Evolutionary conservation across 2,329 filamentous ascomycete species (phyloP).

Genomic region (Trichothecium roseum): DNA sequence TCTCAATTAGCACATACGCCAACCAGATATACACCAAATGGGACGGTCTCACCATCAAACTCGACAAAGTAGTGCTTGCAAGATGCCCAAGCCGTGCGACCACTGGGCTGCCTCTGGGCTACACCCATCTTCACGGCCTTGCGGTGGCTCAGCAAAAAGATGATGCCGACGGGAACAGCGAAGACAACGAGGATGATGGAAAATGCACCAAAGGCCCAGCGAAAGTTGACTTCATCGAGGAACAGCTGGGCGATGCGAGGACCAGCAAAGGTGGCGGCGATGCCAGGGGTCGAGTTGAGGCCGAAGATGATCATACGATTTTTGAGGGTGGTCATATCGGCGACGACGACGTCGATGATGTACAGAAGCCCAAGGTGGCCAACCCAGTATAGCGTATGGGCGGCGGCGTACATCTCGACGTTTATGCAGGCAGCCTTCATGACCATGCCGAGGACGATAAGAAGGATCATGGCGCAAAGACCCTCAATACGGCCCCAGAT

Average conservation of each 20-base stretch:
- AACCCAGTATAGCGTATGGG: slow-evolving; percentile 53
- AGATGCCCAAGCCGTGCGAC: slow-evolving; percentile 34
- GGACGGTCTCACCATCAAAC: slow-evolving; percentile 40
- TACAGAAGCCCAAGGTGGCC: slow-evolving; percentile 35
- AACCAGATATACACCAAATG: background rate
- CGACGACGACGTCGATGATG: slow-evolving; percentile 29
- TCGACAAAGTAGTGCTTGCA: slow-evolving; percentile 42
- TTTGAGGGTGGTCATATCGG: slow-evolving; percentile 30
- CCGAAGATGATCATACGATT: slow-evolving; percentile 32
- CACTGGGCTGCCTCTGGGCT: slow-evolving; percentile 29
- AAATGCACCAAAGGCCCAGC: slow-evolving; percentile 50
- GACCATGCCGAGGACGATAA: slow-evolving; percentile 43
- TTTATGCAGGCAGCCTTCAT: slow-evolving; percentile 52
- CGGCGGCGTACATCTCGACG: slow-evolving; percentile 48
- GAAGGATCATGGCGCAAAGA: slow-evolving; percentile 28
- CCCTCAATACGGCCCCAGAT: slow-evolving; percentile 37
- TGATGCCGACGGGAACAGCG: slow-evolving; percentile 21
- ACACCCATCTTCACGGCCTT: slow-evolving; percentile 41
- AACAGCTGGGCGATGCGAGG: slow-evolving; percentile 28
- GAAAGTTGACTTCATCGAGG: slow-evolving; percentile 25
- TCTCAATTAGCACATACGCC: no score
- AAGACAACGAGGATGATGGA: slow-evolving; percentile 48
- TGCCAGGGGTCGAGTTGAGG: slow-evolving; percentile 30
- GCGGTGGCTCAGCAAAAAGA: slow-evolving; percentile 25
- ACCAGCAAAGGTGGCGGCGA: slow-evolving; percentile 34